A percentile compares a stretch with the other conserved stretches of the same genome.
Evolutionary conservation across 306 rosid species (phyloP).

Genomic region (Carpinus fangiana): DNA sequence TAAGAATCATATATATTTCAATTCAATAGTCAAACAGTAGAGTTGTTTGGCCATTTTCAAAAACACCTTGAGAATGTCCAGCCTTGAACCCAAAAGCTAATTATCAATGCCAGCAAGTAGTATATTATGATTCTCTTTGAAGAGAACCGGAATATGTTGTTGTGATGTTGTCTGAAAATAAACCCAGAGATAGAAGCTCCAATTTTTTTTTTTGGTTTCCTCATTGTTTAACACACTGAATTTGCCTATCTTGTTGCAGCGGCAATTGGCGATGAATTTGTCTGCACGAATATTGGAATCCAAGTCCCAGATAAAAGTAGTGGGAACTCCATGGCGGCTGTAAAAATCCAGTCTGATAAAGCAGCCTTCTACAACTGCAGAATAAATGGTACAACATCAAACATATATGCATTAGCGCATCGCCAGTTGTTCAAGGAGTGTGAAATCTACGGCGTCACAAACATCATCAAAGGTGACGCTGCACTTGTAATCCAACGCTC

Average conservation of each 20-base stretch:
- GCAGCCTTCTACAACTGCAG: slow-evolving; percentile 13
- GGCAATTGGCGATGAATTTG: neutral
- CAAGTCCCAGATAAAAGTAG: neutral
- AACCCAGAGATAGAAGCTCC: neutral
- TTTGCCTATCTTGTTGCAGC: neutral
- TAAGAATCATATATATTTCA: too few relatives aligned
- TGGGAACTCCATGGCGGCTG: neutral
- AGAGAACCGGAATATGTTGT: neutral
- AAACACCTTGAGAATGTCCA: too few relatives aligned
- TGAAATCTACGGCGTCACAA: slow-evolving; percentile 4
- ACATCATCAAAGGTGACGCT: slow-evolving; percentile 8
- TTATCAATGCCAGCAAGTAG: too few relatives aligned
- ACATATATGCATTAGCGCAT: slow-evolving; percentile 9
- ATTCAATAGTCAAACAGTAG: too few relatives aligned
- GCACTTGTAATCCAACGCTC: neutral
- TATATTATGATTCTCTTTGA: neutral
- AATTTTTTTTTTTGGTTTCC: neutral
- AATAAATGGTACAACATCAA: neutral
- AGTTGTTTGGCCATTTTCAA: too few relatives aligned
- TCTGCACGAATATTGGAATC: neutral
- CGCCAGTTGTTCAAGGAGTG: neutral
- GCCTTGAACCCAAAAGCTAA: too few relatives aligned
- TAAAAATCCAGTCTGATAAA: neutral
- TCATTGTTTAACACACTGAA: neutral
- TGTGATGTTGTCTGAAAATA: neutral